Evolutionary conservation across 2,329 filamentous ascomycete genomes (phyloP), one percentile per base, ranked within the genome.

Genomic region (Cordyceps farinosa): DNA sequence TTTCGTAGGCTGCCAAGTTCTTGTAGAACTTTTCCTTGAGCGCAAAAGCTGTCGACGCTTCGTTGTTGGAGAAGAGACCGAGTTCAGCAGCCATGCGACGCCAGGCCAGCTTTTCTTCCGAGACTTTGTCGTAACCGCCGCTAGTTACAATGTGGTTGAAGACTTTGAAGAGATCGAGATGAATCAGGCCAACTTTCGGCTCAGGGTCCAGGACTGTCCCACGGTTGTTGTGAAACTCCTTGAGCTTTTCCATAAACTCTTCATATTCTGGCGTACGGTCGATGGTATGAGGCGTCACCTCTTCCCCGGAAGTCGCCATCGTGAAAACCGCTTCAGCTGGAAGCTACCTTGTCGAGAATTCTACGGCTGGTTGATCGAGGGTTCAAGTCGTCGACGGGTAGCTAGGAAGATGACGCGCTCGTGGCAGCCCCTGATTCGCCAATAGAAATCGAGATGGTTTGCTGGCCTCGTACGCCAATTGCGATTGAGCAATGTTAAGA

Each of bases 21-120:
- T 92, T 93, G 80, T 96, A 96, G 78, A 95, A 97, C 66, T 90
- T 87, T 62, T 90, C 89, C 78, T 97, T 97, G 62, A 96, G 80
- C 64, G 90, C 85, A 77, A 96, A 96, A 15, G 91, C 92, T 64
- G 92, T 87, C n/a, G 91, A 91, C 7, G 91, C 84, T 66, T 91
- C 87, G 72, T 94, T 92, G 70, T 84, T 83, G 62, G 87, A 87
- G 71, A 87, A 87, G 66, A 93, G 85, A 56, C 90, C 86, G 63
- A 96, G 88, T 69, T 92, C 88, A 60, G 87, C 83, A 13, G 89
- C 90, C 70, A 96, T 84, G 69, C 87, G 87, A 67, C 91, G 86
- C 92, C 92, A 97, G 58, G 90, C 90, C 67, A 96, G 84, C 79
- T 94, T 95, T 74, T 94, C 87, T 77, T 86, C 88, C 66, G 85